Evolutionary conservation across 768 basidiomycete species (phyloP).

Genomic region (Auriscalpium microsporum): DNA sequence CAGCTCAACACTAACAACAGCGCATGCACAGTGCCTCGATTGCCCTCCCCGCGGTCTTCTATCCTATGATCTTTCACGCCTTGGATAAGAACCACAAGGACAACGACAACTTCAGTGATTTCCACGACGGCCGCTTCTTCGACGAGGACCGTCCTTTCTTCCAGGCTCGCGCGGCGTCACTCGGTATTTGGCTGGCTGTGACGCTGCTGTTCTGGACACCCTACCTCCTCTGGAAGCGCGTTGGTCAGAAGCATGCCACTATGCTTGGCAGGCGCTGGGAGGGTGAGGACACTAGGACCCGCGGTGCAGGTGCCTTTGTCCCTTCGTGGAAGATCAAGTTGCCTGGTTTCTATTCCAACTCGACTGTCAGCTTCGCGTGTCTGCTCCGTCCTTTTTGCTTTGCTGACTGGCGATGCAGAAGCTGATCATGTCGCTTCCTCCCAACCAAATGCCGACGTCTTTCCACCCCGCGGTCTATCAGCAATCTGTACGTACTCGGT

Average conservation of each 20-base stretch:
- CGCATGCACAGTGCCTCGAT: conserved; percentile 26
- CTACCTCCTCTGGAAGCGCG: conserved; percentile 38
- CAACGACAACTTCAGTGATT: conserved; percentile 3
- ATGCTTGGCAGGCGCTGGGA: conserved; percentile 33
- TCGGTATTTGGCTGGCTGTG: conserved; percentile 31
- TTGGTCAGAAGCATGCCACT: conserved; percentile 30
- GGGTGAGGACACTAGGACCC: conserved; percentile 27
- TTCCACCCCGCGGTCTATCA: conserved; percentile 37
- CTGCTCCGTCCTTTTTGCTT: conserved; percentile 1
- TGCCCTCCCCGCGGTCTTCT: conserved; percentile 31
- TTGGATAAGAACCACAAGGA: conserved; percentile 12
- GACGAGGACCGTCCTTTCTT: conserved; percentile 8
- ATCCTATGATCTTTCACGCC: conserved; percentile 24
- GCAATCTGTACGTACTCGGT: conserved; percentile 30
- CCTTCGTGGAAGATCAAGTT: conserved; percentile 35
- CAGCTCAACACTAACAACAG: neutral
- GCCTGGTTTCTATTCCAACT: conserved; percentile 31
- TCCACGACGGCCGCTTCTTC: conserved; percentile 9
- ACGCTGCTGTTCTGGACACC: conserved; percentile 33
- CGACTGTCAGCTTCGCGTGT: conserved; percentile 21
- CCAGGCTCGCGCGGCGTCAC: conserved; percentile 28
- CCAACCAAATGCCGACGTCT: conserved; percentile 20
- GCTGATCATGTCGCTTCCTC: conserved; percentile 32
- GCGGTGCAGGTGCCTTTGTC: conserved; percentile 16
- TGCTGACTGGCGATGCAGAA: conserved; percentile 21